phyloP scores from a whole-genome alignment of 768 basidiomycete species.

The Kwoniella botswanensis region DNA sequence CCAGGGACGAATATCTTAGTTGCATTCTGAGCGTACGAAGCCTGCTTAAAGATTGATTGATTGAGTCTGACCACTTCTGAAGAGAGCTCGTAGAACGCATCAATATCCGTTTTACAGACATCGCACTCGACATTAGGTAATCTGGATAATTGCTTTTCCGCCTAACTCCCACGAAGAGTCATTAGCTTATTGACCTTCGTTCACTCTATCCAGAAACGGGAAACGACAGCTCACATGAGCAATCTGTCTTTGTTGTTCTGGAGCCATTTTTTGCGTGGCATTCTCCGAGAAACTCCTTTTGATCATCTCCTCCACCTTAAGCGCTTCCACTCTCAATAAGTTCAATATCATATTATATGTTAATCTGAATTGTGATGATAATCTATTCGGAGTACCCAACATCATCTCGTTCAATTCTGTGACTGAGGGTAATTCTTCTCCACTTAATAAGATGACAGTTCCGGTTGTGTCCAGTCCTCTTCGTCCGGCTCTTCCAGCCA shows the following conservation, averaged over 20 bases:
- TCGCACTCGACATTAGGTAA: conserved; percentile 72
- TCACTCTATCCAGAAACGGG: no score
- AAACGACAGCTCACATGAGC: conserved; percentile 66
- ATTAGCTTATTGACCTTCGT: no score
- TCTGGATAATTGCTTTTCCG: conserved; percentile 70
- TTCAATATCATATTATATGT: conserved; percentile 99
- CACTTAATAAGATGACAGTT: conserved; percentile 83
- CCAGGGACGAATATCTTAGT: conserved; percentile 72
- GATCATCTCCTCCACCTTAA: conserved; percentile 98
- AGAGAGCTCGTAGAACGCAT: conserved; percentile 74
- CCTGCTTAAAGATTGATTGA: conserved; percentile 68
- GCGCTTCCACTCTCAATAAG: conserved; percentile 89
- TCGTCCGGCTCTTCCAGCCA: conserved; percentile 97
- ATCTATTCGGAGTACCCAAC: conserved; percentile 87
- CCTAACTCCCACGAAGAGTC: conserved; percentile 60
- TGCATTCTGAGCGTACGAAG: conserved; percentile 68
- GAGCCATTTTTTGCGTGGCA: conserved; percentile 85
- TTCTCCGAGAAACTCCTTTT: conserved; percentile 99
- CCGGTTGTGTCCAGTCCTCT: conserved; percentile 94
- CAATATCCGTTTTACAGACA: conserved; percentile 73
- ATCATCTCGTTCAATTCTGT: conserved; percentile 82
- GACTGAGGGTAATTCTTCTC: conserved; percentile 86
- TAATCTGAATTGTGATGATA: conserved; percentile 93
- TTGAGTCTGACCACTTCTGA: conserved; percentile 69
- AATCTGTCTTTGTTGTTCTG: conserved; percentile 90